A percentile compares a stretch with the other conserved stretches of the same genome.
Evolutionary conservation across 2,329 filamentous ascomycete species (phyloP).

Genomic region (Dothistroma septosporum): DNA sequence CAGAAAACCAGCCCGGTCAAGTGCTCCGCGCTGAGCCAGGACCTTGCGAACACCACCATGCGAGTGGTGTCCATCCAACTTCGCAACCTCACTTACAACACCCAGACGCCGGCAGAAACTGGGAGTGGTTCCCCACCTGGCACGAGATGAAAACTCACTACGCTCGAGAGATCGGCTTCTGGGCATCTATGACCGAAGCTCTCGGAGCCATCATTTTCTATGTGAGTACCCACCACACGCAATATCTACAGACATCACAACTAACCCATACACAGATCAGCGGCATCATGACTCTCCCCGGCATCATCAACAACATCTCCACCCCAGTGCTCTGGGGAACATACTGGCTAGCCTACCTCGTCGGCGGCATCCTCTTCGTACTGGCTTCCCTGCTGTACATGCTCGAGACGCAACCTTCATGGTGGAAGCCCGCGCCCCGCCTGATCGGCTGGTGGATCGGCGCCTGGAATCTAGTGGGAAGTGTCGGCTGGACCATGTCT

Average conservation of each 20-base stretch:
- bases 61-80: background rate
- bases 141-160: constrained; percentile 27
- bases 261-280: constrained; percentile 16
- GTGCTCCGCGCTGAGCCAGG: background rate
- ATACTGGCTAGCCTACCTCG: constrained; percentile 30
- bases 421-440: constrained; percentile 26
- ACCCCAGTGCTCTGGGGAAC: constrained; percentile 12
- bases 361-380: constrained; percentile 29
- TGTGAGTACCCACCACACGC: background rate
- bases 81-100: constrained; percentile 10
- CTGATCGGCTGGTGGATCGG: constrained; percentile 31
- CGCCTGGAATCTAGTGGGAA: constrained; percentile 27
- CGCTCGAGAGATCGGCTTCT: constrained; percentile 30
- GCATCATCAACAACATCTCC: constrained; percentile 24
- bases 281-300: constrained; percentile 29
- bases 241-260: background rate
- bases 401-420: constrained; percentile 31
- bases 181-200: constrained; percentile 27
- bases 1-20: background rate
- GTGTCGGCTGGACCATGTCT: constrained; percentile 29
- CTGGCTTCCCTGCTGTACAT: constrained; percentile 29
- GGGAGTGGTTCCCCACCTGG: constrained; percentile 27
- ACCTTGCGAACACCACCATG: constrained; percentile 10
- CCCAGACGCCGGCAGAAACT: constrained; percentile 16
- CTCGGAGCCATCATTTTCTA: constrained; percentile 29